Base-by-base conservation (phyloP, 257 asterid species). In the Euphrasia confusa region DNA sequence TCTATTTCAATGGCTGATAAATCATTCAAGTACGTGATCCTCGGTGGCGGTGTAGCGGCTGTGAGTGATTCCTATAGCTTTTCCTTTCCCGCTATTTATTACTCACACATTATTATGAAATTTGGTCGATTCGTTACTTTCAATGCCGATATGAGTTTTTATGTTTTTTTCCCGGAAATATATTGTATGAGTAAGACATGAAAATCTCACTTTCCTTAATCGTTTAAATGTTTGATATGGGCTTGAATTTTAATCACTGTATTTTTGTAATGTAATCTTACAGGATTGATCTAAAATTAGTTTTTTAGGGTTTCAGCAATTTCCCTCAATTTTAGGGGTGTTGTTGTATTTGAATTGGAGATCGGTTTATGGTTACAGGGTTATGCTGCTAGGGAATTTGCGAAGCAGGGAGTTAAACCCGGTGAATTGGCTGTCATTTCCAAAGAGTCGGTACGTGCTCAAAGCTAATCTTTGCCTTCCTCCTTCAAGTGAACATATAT, bases 371-470 rank as follows among this genome's bases (percentile, higher is more conserved):
- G 68, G 44, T 45, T 65, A 65, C 82, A 92, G 98, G 97, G 98
- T 35, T 92, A 92, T 72, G 98, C 97, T 21, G 98, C 98, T 57
- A 77, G 95, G 66, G 97, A 92, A 64, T 92, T 92, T 13, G 77
- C 84, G 60, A 89, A 89, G 72, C 98, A 84, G 78, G 97, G 97
- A 64, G 95, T 86, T 37, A 74, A 86, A 65, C 86, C 93, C 26
- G 88, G 86, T 59, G 98, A 92, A 75, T 74, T 92, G 68, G 97
- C 98, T 4, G 62, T 89, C 59, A 92, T 92, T 71, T 92, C 97
- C 72, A 92, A 89, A 68, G 98, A 92, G 83, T 95, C 84, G 80
- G 98, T 92, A 79, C 58, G 95, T 28, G 35, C 32, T 48, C 17
- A 18, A 49, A 49, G 54, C 54, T 49, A 13, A 3, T 30, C 33